Evolutionary conservation across 345 rosid species (phyloP), one percentile per base, ranked within the genome.

Genomic region (Hypericum androsaemum): DNA sequence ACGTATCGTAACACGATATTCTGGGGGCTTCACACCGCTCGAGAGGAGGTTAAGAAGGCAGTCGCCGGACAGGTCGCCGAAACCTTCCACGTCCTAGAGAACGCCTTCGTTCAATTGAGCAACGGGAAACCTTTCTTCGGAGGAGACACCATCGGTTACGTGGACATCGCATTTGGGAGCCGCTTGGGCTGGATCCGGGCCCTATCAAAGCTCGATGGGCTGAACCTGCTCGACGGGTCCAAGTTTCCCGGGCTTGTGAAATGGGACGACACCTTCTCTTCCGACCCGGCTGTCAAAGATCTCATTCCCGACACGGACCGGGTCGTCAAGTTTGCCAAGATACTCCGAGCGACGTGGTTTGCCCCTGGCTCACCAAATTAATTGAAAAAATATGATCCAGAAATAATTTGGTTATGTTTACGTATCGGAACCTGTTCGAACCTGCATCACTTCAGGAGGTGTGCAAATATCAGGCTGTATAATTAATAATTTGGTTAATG

Each of bases 221-320:
- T n/a, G n/a, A n/a, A n/a, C n/a, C n/a, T n/a, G n/a, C n/a, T n/a
- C n/a, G n/a, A n/a, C n/a, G n/a, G n/a, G n/a, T n/a, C n/a, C n/a
- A n/a, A n/a, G n/a, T n/a, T n/a, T n/a, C n/a, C n/a, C n/a, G n/a
- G n/a, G n/a, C 68, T 89, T 54, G 48, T 51, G 41, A 65, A 74
- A 39, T 85, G 97, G 95, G 77, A 78, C 0, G 51, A 71, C 28
- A 16, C 49, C 5, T 89, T 89, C 64, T 62, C 79, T 41, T 61
- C 76, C 2, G 63, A 79, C 63, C 67, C 72, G 9, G 77, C 72
- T 0, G 95, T 85, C 7, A 81, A 73, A 64, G 76, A 54, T 64
- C 73, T 83, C 22, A 58, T 74, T 64, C 95, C 89, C 0, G 85
- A 83, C 10, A 80, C 74, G 0, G 75, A 71, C 4, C 83, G 81